phyloP scores from a whole-genome alignment of 371 early-diverging fungal species.

The Apophysomyces variabilis region DNA sequence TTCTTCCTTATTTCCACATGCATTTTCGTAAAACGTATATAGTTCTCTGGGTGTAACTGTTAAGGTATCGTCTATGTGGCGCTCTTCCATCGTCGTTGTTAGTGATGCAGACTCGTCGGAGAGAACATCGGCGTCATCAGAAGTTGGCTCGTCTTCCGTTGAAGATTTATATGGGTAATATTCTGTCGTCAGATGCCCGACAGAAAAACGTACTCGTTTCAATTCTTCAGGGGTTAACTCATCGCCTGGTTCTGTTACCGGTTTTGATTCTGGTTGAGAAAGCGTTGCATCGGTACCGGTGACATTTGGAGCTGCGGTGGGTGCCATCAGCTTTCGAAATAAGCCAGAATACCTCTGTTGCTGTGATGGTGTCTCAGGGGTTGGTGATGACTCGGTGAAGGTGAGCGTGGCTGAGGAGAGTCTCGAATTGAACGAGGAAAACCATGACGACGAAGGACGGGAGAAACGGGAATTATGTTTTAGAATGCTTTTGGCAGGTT shows the following conservation, averaged over 20 bases:
- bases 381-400: slow-evolving; percentile 20
- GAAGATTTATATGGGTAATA: slow-evolving; percentile 35
- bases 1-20: slow-evolving; percentile 63
- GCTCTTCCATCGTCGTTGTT: slow-evolving; percentile 1
- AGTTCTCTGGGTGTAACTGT: slow-evolving; percentile 32
- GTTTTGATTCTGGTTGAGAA: background rate
- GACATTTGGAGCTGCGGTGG: background rate
- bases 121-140: slow-evolving; percentile 16
- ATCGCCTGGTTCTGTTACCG: slow-evolving; percentile 13
- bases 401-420: slow-evolving; percentile 30
- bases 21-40: slow-evolving; percentile 38
- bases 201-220: slow-evolving; percentile 65
- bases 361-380: slow-evolving; percentile 9
- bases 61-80: slow-evolving; percentile 11
- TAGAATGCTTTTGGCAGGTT: slow-evolving; percentile 41
- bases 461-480: slow-evolving; percentile 32
- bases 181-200: slow-evolving; percentile 57
- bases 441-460: slow-evolving; percentile 29
- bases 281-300: background rate
- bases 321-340: slow-evolving; percentile 28
- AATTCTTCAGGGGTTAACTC: slow-evolving; percentile 42
- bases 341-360: slow-evolving; percentile 18
- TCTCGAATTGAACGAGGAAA: slow-evolving; percentile 28
- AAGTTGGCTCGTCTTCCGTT: slow-evolving; percentile 16
- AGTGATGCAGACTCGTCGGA: slow-evolving; percentile 12